A percentile compares a stretch with the other conserved stretches of the same genome.
phyloP scores from a whole-genome alignment of 441 rosid genomes.

The Erodium texanum region DNA sequence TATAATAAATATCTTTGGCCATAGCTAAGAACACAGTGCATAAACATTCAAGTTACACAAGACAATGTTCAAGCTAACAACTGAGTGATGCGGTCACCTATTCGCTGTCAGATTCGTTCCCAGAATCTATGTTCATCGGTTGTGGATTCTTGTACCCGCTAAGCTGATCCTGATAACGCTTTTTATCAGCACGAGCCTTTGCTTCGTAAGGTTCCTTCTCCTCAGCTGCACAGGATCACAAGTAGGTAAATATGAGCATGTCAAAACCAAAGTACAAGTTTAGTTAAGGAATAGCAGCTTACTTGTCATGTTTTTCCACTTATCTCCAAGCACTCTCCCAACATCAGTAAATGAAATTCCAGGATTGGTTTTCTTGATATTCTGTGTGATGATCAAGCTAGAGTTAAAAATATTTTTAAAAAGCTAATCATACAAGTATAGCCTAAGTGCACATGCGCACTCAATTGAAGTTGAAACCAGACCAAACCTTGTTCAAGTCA shows the following conservation, averaged over 20 bases:
- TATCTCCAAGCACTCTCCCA: slow-evolving; percentile 63
- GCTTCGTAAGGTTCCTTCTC: slow-evolving; percentile 79
- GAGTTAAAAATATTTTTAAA: no score
- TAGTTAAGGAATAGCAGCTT: slow-evolving; percentile 4
- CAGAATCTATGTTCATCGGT: slow-evolving; percentile 55
- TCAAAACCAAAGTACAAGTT: neutral
- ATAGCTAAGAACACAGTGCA: no score
- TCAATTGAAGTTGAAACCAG: neutral
- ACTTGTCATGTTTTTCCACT: slow-evolving; percentile 80
- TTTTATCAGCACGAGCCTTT: slow-evolving; percentile 67
- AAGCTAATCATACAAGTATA: neutral
- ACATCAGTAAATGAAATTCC: slow-evolving; percentile 63
- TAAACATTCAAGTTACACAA: no score
- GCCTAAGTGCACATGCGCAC: neutral
- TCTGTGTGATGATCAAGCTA: slow-evolving; percentile 31
- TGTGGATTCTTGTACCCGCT: slow-evolving; percentile 68
- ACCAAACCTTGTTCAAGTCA: no score
- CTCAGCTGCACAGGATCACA: slow-evolving; percentile 48
- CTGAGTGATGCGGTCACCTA: slow-evolving; percentile 5
- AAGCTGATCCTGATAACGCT: slow-evolving; percentile 58
- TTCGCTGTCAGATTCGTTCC: slow-evolving; percentile 41
- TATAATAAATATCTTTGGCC: no score
- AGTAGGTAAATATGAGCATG: neutral
- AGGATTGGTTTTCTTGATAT: slow-evolving; percentile 63
- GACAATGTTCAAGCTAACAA: no score